These are phyloP conservation scores for Laguncularia racemosa DNA, from an alignment of 345 rosid species.

Conservation along the genomic window DNA sequence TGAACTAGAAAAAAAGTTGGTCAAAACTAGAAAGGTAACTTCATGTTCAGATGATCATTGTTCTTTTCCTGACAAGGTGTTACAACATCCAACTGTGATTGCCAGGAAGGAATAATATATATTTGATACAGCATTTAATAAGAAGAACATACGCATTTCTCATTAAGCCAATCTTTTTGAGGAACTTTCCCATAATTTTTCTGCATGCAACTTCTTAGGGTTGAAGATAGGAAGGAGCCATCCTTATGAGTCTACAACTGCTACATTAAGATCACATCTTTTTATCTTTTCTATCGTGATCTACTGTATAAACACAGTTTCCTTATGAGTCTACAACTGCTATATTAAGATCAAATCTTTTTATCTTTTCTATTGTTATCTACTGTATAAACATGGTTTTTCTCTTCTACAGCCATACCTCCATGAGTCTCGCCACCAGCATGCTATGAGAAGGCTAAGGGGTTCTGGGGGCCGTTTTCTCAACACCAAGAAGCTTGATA, in stretches of 20 bases:
- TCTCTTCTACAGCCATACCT: constrained; percentile 54
- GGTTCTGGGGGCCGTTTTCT: constrained; percentile 72
- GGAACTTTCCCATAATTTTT: not conserved
- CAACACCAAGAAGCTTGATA: constrained; percentile 36
- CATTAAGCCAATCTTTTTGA: not conserved
- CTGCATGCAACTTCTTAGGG: not conserved
- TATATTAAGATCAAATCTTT: too few relatives aligned
- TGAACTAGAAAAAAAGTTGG: constrained; percentile 48
- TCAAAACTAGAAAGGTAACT: constrained; percentile 59
- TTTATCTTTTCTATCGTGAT: too few relatives aligned
- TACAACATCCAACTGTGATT: too few relatives aligned
- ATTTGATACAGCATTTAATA: too few relatives aligned
- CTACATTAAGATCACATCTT: too few relatives aligned
- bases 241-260: too few relatives aligned
- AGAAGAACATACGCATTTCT: too few relatives aligned
- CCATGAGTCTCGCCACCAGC: constrained; percentile 72
- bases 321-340: too few relatives aligned
- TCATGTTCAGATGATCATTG: not conserved
- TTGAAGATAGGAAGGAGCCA: not conserved
- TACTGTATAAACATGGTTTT: not conserved
- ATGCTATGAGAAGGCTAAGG: constrained; percentile 68
- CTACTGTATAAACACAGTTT: too few relatives aligned
- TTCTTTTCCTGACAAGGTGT: not conserved
- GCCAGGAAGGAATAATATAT: too few relatives aligned
- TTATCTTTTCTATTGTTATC: too few relatives aligned